phyloP scores from a whole-genome alignment of 495 filamentous ascomycete genomes.

The Coniosporium apollinis region DNA sequence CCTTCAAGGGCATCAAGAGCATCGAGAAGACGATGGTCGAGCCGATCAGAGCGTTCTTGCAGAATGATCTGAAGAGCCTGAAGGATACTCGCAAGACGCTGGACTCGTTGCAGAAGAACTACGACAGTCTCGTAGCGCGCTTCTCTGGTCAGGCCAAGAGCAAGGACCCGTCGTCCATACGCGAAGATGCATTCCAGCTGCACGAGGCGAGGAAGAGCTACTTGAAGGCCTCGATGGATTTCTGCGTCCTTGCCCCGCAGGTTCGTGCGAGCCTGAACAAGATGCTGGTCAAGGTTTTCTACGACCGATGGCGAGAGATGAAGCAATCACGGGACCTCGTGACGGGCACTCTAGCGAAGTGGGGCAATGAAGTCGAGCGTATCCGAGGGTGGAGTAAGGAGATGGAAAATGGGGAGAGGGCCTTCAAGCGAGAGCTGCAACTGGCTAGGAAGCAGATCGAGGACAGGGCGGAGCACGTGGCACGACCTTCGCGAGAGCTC shows the following conservation, averaged over 20 bases:
- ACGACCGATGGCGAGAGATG: slow-evolving; percentile 77
- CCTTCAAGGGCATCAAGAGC: slow-evolving; percentile 52
- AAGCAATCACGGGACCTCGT: slow-evolving; percentile 44
- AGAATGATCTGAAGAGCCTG: slow-evolving; percentile 51
- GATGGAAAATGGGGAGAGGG: slow-evolving; percentile 68
- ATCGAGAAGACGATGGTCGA: slow-evolving; percentile 63
- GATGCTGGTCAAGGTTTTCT: slow-evolving; percentile 66
- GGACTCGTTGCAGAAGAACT: slow-evolving; percentile 66
- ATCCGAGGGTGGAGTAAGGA: slow-evolving; percentile 83
- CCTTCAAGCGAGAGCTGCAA: slow-evolving; percentile 64
- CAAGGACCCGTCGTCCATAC: slow-evolving; percentile 75
- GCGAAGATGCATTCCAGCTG: slow-evolving; percentile 91
- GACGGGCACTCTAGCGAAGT: slow-evolving; percentile 39
- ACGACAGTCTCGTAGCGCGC: slow-evolving; percentile 60
- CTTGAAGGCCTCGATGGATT: slow-evolving; percentile 83
- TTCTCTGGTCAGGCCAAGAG: slow-evolving; percentile 76
- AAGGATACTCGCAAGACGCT: slow-evolving; percentile 60
- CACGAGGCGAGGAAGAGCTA: slow-evolving; percentile 88
- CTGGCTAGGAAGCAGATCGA: slow-evolving; percentile 69
- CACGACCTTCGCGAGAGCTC: slow-evolving; percentile 71
- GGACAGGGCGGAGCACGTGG: slow-evolving; percentile 50
- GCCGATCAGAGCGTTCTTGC: slow-evolving; percentile 60
- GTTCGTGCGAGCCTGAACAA: slow-evolving; percentile 65
- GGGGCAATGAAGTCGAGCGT: slow-evolving; percentile 66
- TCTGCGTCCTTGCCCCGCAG: slow-evolving; percentile 71